Evolutionary conservation across 2,329 filamentous ascomycete genomes (phyloP).

Genomic region (Aspergillus sp.): DNA sequence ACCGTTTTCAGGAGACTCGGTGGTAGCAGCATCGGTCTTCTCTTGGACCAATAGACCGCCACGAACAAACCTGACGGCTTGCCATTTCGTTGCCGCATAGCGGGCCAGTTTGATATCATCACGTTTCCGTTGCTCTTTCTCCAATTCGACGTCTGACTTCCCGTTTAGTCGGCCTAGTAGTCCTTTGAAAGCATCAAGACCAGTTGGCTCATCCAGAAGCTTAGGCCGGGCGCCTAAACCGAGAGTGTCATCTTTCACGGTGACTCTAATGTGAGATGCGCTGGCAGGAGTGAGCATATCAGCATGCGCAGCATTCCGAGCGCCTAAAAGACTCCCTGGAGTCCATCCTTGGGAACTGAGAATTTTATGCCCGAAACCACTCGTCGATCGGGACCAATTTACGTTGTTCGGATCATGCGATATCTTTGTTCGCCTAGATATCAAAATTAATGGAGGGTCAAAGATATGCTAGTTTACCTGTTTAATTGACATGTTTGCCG

Average conservation of each 20-base stretch:
- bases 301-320: constrained; percentile 66
- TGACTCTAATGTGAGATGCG: constrained; percentile 75
- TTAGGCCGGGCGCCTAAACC: constrained; percentile 78
- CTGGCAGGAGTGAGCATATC: constrained; percentile 72
- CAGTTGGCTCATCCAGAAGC: constrained; percentile 64
- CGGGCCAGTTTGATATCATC: constrained; percentile 64
- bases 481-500: background rate
- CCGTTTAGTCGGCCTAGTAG: constrained; percentile 85
- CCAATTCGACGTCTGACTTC: constrained; percentile 65
- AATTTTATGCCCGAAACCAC: constrained; percentile 82
- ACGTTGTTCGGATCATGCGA: constrained; percentile 93
- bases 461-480: background rate
- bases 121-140: constrained; percentile 61
- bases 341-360: constrained; percentile 85
- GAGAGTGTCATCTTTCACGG: constrained; percentile 83
- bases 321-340: constrained; percentile 75
- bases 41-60: constrained; percentile 68
- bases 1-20: constrained; percentile 39
- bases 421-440: constrained; percentile 59
- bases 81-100: constrained; percentile 70
- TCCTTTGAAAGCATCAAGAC: constrained; percentile 78
- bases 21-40: constrained; percentile 38
- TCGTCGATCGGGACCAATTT: constrained; percentile 76
- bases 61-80: constrained; percentile 75
- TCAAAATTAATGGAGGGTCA: background rate